Evolutionary conservation across 306 rosid genomes (phyloP), one percentile per base, ranked within the genome.

Genomic region (Lupinus albus): DNA sequence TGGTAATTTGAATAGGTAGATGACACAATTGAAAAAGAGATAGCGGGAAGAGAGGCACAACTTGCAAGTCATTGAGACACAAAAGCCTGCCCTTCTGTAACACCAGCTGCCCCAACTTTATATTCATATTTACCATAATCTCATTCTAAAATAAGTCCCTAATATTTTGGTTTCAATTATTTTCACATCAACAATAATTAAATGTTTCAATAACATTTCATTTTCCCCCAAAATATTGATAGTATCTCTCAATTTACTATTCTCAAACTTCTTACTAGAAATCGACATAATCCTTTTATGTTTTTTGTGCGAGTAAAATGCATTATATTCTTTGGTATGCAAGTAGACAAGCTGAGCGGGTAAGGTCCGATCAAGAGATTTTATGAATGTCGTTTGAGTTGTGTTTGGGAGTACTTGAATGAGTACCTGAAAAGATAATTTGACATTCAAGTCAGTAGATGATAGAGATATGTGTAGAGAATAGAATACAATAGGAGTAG

Each of bases 51-150:
- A 50, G 75, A 51, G 73, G 83, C 82, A 71, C 87, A 59, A 73
- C 76, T 81, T 74, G 91, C 81, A 64, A 76, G 89, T 84, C 83
- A 73, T 69, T 49, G 62, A 67, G 80, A 73, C 70, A 60, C 33
- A 75, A 86, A 86, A 91, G 91, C 85, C 85, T 84, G 91, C 79
- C 80, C 84, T 12, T 80, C 92, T 83, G 88, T 80, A 72, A 85
- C 75, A 83, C 81, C 88, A 86, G 73, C 71, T 82, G 86, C 87
- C 86, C 35, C 79, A 78, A 75, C 80, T 78, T 74, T 58, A 57
- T 65, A 4, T n/a, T 11, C 42, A 18, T 14, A 3, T 36, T 83
- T 67, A 83, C 83, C 14, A 64, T 53, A 6, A 17, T 74, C 64
- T 48, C 53, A 54, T 63, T 17, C 32, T 2, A 8, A 8, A 44